A percentile compares a stretch with the other conserved stretches of the same genome.
phyloP scores from a whole-genome alignment of 2,329 filamentous ascomycete genomes.

The Cytospora chrysosperma region DNA sequence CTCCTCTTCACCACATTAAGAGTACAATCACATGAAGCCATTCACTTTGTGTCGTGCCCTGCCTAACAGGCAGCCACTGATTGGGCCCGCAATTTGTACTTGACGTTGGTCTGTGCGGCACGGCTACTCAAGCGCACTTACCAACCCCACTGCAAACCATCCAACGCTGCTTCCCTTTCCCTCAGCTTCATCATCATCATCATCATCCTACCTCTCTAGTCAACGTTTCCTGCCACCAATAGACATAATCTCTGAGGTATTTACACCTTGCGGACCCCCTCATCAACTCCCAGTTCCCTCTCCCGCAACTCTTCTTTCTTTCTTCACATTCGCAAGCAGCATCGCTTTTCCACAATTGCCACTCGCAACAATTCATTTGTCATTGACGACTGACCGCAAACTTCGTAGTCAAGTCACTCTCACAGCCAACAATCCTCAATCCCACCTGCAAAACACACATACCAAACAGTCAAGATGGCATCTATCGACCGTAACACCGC shows the following conservation, averaged over 20 bases:
- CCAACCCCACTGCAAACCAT: conserved; percentile 18
- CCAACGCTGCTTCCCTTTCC: conserved; percentile 8
- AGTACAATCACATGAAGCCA: background rate
- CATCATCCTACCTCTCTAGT: background rate
- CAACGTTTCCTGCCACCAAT: background rate
- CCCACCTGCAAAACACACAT: conserved; percentile 18
- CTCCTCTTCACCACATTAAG: background rate
- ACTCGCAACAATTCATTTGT: background rate
- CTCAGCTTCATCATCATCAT: conserved; percentile 5
- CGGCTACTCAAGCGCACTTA: conserved; percentile 11
- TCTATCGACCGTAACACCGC: conserved; percentile 27
- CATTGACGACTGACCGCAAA: conserved; percentile 13
- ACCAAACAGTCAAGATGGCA: conserved; percentile 31
- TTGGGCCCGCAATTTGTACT: background rate
- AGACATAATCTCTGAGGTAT: background rate
- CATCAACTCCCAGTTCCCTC: background rate
- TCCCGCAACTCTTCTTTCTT: background rate
- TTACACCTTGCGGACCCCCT: background rate
- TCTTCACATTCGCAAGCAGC: background rate
- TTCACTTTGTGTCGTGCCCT: background rate
- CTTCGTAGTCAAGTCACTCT: background rate
- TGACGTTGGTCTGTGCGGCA: background rate
- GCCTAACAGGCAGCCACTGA: background rate
- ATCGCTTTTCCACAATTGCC: background rate
- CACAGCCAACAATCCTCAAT: conserved; percentile 23